Conservation (phyloP, 2,329 filamentous ascomycete species). For the Talaromyces islandicus region DNA sequence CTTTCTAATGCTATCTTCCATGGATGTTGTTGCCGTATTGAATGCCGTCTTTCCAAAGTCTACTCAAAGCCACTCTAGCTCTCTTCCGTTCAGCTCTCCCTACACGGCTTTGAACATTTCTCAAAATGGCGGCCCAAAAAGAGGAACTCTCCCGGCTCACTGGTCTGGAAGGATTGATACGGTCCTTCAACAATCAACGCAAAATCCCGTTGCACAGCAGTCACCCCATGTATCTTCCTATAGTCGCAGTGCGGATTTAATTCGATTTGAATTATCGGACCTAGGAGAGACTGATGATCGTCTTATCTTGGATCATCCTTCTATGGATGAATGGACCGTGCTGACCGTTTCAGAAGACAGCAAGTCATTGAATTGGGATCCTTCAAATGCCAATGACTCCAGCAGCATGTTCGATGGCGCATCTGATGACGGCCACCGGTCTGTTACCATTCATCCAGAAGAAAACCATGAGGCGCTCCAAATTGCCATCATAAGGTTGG, state of each 20-base stretch:
- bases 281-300: slow-evolving; percentile 30
- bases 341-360: slow-evolving; percentile 72
- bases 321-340: slow-evolving; percentile 75
- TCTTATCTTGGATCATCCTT: slow-evolving; percentile 66
- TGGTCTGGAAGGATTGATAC: slow-evolving; percentile 25
- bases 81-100: slow-evolving; percentile 20
- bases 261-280: slow-evolving; percentile 36
- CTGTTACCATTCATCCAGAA: slow-evolving; percentile 53
- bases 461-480: slow-evolving; percentile 77
- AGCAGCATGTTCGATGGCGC: slow-evolving; percentile 55
- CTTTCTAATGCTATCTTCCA: slow-evolving; percentile 71
- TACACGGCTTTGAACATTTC: slow-evolving; percentile 18
- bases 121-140: slow-evolving; percentile 2
- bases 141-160: slow-evolving; percentile 20
- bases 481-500: slow-evolving; percentile 71
- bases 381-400: slow-evolving; percentile 53
- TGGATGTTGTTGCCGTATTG: slow-evolving; percentile 73
- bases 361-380: slow-evolving; percentile 63
- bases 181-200: slow-evolving; percentile 18
- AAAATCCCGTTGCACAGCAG: slow-evolving; percentile 15
- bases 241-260: slow-evolving; percentile 31
- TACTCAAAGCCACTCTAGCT: slow-evolving; percentile 19
- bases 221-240: slow-evolving; percentile 21
- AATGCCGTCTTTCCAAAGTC: slow-evolving; percentile 69
- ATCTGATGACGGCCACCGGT: slow-evolving; percentile 38